Conservation (phyloP, 208 protist species). For the Crithidia thermophila region DNA sequence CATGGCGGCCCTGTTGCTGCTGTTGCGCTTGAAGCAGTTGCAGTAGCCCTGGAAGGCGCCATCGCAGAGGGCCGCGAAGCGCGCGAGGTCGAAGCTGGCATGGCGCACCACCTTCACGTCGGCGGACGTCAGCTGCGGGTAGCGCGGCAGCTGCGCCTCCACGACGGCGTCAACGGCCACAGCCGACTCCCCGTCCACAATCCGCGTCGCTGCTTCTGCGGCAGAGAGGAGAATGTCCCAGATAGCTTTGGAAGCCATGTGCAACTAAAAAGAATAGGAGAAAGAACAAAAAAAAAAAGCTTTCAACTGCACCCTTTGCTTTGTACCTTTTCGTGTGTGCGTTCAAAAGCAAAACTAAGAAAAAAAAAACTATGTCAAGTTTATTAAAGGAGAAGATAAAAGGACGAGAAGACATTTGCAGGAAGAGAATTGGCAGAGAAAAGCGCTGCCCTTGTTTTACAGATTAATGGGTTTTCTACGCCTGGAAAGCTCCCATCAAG, state of each 20-base stretch:
- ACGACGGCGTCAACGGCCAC: conserved; percentile 47
- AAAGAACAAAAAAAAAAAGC: not conserved
- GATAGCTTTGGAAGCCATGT: conserved; percentile 56
- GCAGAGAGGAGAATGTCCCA: conserved; percentile 60
- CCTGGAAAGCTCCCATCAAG: no score
- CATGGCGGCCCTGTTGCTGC: conserved; percentile 50
- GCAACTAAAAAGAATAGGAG: not conserved
- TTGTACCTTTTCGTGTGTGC: not conserved
- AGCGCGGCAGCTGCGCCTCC: conserved; percentile 33
- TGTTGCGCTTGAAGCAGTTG: conserved; percentile 62
- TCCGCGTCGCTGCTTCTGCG: conserved; percentile 30
- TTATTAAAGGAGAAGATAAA: no score
- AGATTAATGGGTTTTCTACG: no score
- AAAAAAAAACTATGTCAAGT: no score
- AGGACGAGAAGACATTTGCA: no score
- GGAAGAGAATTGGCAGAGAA: no score
- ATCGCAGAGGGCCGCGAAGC: conserved; percentile 68
- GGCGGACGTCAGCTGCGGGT: conserved; percentile 21
- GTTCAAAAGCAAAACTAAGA: conserved; percentile 11
- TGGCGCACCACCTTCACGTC: conserved; percentile 53
- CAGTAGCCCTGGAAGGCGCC: conserved; percentile 79
- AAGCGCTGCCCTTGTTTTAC: no score
- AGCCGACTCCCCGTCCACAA: conserved; percentile 9
- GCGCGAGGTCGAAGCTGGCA: conserved; percentile 47
- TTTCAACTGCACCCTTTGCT: not conserved